Percentiles rank a stretch among this genome's conserved stretches.
These are phyloP conservation scores for Hypoxylon rubiginosum DNA, from an alignment of 2,329 filamentous ascomycete genomes.

Conservation along the genomic window DNA sequence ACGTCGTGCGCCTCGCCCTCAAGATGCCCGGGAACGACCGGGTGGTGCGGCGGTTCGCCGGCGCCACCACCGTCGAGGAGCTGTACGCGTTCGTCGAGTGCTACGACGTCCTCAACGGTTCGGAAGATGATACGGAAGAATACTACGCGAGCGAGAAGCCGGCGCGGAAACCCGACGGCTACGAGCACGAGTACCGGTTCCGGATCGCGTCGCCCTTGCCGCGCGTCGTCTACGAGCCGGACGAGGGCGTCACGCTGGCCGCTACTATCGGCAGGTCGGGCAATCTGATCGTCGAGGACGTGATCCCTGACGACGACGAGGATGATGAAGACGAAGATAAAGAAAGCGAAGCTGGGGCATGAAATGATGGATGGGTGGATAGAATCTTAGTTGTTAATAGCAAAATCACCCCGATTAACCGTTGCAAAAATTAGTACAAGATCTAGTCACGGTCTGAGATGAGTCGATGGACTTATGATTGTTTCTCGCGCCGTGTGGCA, in stretches of 20 bases:
- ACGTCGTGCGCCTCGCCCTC: slow-evolving; percentile 78
- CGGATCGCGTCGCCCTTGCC: slow-evolving; percentile 88
- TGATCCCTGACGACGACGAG: slow-evolving; percentile 61
- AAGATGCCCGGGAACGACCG: slow-evolving; percentile 75
- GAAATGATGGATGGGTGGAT: slow-evolving; percentile 53
- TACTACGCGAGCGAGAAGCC: slow-evolving; percentile 55
- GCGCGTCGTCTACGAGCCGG: slow-evolving; percentile 81
- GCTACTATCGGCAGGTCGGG: slow-evolving; percentile 84
- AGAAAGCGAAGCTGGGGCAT: too few relatives aligned
- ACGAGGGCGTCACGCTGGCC: slow-evolving; percentile 73
- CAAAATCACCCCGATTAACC: not conserved
- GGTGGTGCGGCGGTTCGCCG: slow-evolving; percentile 81
- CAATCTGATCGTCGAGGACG: slow-evolving; percentile 88
- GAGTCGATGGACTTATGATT: not conserved
- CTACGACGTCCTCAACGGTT: slow-evolving; percentile 71
- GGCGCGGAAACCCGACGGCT: slow-evolving; percentile 68
- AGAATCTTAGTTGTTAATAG: slow-evolving; percentile 39
- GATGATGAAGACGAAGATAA: too few relatives aligned
- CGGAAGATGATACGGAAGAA: slow-evolving; percentile 41
- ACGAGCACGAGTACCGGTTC: slow-evolving; percentile 88
- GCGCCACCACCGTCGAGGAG: slow-evolving; percentile 82
- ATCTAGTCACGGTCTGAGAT: too few relatives aligned
- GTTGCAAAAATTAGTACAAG: not conserved
- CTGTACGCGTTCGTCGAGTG: slow-evolving; percentile 98
- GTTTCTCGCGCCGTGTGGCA: not conserved